A percentile compares a stretch with the other conserved stretches of the same genome.
phyloP scores from a whole-genome alignment of 2,329 filamentous ascomycete species.

The Penicillium sp. region DNA sequence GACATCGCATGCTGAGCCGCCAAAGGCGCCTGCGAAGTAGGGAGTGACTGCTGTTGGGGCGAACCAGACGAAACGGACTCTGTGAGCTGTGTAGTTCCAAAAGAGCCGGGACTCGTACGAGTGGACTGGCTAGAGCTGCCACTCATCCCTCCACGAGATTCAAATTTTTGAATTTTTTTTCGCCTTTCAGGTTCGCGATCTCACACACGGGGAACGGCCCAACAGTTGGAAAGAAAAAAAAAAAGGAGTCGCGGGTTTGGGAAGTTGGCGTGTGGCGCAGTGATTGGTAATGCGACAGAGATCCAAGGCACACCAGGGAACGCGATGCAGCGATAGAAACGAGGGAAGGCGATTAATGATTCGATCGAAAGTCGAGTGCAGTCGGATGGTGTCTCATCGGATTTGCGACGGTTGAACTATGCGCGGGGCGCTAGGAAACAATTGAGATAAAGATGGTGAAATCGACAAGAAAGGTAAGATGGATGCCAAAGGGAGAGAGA shows the following conservation, averaged over 20 bases:
- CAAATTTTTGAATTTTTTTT: slow-evolving; percentile 5
- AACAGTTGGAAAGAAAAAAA: not conserved
- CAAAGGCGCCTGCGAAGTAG: slow-evolving; percentile 36
- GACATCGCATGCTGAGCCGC: slow-evolving; percentile 46
- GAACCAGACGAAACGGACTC: slow-evolving; percentile 42
- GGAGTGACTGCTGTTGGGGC: slow-evolving; percentile 36
- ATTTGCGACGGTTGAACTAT: slow-evolving; percentile 20
- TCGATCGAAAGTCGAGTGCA: slow-evolving; percentile 18
- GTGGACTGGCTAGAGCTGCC: slow-evolving; percentile 43
- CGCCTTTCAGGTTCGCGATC: slow-evolving; percentile 14
- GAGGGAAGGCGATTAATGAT: slow-evolving; percentile 16
- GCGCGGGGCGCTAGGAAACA: slow-evolving; percentile 7
- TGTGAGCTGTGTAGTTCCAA: slow-evolving; percentile 41
- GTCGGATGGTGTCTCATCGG: slow-evolving; percentile 21
- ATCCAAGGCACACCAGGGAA: slow-evolving; percentile 4
- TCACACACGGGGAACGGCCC: slow-evolving; percentile 7
- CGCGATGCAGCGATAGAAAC: slow-evolving; percentile 11
- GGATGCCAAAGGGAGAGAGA: slow-evolving; percentile 14
- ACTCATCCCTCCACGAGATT: slow-evolving; percentile 39
- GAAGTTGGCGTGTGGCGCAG: slow-evolving; percentile 1
- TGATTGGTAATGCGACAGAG: slow-evolving; percentile 17
- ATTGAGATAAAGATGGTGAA: slow-evolving; percentile 12
- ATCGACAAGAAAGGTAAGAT: slow-evolving; percentile 12
- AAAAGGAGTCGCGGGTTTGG: slow-evolving; percentile 8
- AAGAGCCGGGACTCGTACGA: slow-evolving; percentile 44